A percentile compares a stretch with the other conserved stretches of the same genome.
These are phyloP conservation scores for Diplocarpon mali DNA, from an alignment of 2,329 filamentous ascomycete genomes.

Conservation along the genomic window DNA sequence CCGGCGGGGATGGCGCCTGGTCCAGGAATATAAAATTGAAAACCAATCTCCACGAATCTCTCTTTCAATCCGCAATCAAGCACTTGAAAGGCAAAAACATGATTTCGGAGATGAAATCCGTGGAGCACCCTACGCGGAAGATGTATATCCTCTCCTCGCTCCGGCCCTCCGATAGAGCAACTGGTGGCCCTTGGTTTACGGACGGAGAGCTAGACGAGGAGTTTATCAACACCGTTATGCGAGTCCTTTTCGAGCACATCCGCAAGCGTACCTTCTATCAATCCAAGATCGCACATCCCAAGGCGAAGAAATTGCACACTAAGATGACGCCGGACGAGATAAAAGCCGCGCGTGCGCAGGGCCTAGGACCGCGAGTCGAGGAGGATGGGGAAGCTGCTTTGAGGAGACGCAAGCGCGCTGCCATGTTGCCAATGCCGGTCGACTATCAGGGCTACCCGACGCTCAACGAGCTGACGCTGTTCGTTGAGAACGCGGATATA, in stretches of 20 bases:
- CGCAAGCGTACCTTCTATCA: conserved; percentile 60
- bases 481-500: conserved; percentile 57
- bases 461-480: conserved; percentile 62
- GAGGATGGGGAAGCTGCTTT: conserved; percentile 13
- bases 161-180: conserved; percentile 77
- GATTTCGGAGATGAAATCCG: conserved; percentile 82
- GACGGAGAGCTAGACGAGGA: conserved; percentile 82
- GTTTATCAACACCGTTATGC: conserved; percentile 69
- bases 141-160: conserved; percentile 91
- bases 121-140: conserved; percentile 82
- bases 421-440: conserved; percentile 40
- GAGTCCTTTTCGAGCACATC: conserved; percentile 63
- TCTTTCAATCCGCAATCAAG: conserved; percentile 73
- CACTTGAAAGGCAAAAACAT: conserved; percentile 70
- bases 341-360: conserved; percentile 23
- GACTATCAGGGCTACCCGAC: conserved; percentile 74
- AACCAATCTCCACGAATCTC: conserved; percentile 73
- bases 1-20: conserved; percentile 82
- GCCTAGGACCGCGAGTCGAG: conserved; percentile 13
- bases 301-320: conserved; percentile 43
- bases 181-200: conserved; percentile 89
- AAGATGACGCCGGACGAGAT: conserved; percentile 37
- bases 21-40: conserved; percentile 70
- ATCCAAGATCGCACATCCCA: conserved; percentile 13
- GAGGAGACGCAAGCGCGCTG: conserved; percentile 8